A percentile compares a stretch with the other conserved stretches of the same genome.
These are phyloP conservation scores for Penicillium desertorum DNA, from an alignment of 495 filamentous ascomycete species.

Conservation along the genomic window DNA sequence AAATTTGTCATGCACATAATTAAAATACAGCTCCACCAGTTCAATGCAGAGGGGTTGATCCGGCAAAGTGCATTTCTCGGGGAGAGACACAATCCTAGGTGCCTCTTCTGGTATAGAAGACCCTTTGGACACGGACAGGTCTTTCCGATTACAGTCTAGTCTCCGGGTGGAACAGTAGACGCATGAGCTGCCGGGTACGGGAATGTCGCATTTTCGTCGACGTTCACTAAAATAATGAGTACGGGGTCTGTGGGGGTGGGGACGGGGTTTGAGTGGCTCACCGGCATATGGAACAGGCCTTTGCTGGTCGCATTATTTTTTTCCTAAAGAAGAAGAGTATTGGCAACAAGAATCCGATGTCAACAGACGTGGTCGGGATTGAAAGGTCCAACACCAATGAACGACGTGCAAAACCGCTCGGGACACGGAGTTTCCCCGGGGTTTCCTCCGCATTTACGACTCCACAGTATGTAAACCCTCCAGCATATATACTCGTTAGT, in stretches of 20 bases:
- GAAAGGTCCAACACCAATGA: conserved; percentile 12
- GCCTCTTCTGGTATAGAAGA: not conserved
- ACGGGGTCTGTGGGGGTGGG: not conserved
- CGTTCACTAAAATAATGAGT: conserved; percentile 12
- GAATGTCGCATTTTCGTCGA: conserved; percentile 19
- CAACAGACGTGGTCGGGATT: conserved; percentile 10
- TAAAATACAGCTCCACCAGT: conserved; percentile 39
- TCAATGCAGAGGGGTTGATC: conserved; percentile 25
- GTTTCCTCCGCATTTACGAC: conserved; percentile 10
- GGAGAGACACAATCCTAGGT: not conserved
- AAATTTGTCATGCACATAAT: conserved; percentile 43
- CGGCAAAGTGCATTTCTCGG: conserved; percentile 10
- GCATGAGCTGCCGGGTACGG: conserved; percentile 15
- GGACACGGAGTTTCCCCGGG: conserved; percentile 16
- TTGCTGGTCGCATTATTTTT: conserved; percentile 21
- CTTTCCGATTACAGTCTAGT: conserved; percentile 7
- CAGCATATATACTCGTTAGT: not conserved
- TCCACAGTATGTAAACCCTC: conserved; percentile 6
- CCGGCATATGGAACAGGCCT: conserved; percentile 19
- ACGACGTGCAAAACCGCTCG: conserved; percentile 19
- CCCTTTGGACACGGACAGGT: not conserved
- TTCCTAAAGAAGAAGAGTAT: not conserved
- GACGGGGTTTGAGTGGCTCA: conserved; percentile 1
- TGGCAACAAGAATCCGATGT: not conserved
- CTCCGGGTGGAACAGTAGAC: conserved; percentile 12